These are phyloP conservation scores for Zygosaccharomyces kombuchaensis DNA, from an alignment of 805 yeast genomes.

Conservation along the genomic window DNA sequence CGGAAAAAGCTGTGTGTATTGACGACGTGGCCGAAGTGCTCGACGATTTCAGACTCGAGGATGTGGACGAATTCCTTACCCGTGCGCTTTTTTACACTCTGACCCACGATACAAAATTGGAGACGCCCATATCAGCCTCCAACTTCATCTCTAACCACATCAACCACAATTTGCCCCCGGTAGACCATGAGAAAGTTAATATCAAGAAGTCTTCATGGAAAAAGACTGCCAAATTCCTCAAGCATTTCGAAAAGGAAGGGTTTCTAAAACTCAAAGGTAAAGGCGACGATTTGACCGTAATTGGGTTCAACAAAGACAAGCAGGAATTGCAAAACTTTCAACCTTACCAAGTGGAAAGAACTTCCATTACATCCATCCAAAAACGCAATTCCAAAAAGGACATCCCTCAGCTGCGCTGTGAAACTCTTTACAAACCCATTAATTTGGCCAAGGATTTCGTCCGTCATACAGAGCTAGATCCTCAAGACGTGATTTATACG, in stretches of 20 bases:
- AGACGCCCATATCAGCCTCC: constrained; percentile 68
- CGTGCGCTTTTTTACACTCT: constrained; percentile 69
- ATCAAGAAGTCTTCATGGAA: constrained; percentile 86
- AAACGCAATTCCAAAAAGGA: constrained; percentile 19
- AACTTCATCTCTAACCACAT: constrained; percentile 68
- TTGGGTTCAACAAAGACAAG: constrained; percentile 46
- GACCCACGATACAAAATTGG: constrained; percentile 46
- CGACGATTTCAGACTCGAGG: constrained; percentile 48
- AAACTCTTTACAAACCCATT: constrained; percentile 55
- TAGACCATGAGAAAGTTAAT: constrained; percentile 49
- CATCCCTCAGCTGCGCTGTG: constrained; percentile 29
- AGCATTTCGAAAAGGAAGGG: constrained; percentile 76
- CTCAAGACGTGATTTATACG: constrained; percentile 43
- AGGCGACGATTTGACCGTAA: constrained; percentile 69
- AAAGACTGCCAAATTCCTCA: constrained; percentile 78
- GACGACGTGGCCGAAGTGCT: constrained; percentile 38
- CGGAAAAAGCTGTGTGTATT: constrained; percentile 6
- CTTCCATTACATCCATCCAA: constrained; percentile 7
- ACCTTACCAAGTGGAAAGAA: constrained; percentile 49
- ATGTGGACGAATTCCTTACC: constrained; percentile 69
- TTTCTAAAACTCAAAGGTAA: constrained; percentile 73
- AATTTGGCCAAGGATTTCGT: constrained; percentile 45
- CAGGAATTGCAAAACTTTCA: constrained; percentile 54
- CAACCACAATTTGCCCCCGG: constrained; percentile 66
- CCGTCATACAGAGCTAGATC: constrained; percentile 39